phyloP scores from a whole-genome alignment of 805 yeast genomes.

The Kregervanrija fluxuum region DNA sequence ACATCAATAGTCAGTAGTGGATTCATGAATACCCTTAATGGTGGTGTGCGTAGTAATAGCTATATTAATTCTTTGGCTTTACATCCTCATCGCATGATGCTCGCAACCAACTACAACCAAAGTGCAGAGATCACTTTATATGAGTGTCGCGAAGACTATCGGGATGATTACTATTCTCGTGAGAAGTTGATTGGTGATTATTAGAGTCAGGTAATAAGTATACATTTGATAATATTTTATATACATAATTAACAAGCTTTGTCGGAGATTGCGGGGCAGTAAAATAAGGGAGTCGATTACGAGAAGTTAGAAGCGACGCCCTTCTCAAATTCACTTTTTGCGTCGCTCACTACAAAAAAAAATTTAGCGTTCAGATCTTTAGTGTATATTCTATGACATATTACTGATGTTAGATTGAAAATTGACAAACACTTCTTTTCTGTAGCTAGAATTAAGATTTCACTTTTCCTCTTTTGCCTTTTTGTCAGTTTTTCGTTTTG shows the following conservation, averaged over 20 bases:
- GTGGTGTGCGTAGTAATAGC: conserved; percentile 36
- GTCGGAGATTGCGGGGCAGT: no score
- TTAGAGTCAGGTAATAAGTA: no score
- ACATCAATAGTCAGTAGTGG: conserved; percentile 40
- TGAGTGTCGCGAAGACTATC: conserved; percentile 34
- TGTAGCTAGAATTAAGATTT: no score
- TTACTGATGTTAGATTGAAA: background rate
- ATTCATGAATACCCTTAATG: conserved; percentile 36
- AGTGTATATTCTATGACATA: background rate
- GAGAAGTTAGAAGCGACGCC: no score
- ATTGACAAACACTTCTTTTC: no score
- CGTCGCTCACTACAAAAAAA: no score
- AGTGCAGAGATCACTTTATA: conserved; percentile 65
- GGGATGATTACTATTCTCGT: conserved; percentile 12
- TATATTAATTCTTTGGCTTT: conserved; percentile 64
- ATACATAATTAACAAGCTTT: no score
- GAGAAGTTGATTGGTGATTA: conserved; percentile 8
- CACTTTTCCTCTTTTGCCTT: no score
- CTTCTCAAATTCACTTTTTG: no score
- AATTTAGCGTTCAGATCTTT: background rate
- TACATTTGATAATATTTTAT: no score
- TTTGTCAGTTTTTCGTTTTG: no score
- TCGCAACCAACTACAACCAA: conserved; percentile 80
- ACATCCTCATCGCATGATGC: conserved; percentile 93
- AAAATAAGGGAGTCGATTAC: no score